phyloP scores from a whole-genome alignment of 495 filamentous ascomycete species.

The Entonaema liquescens region DNA sequence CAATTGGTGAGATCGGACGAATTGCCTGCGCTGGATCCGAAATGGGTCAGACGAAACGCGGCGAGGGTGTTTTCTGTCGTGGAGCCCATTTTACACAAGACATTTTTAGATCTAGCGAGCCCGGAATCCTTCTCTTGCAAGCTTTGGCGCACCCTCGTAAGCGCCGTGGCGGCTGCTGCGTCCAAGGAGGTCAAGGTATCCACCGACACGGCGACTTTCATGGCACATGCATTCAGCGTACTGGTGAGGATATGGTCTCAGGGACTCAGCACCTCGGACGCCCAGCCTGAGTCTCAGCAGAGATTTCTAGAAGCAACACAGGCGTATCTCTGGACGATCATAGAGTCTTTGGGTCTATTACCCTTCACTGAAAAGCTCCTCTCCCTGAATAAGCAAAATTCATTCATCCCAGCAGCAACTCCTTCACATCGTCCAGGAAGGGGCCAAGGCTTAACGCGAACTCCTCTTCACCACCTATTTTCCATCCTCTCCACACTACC shows the following conservation, averaged over 20 bases:
- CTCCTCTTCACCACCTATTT: slow-evolving; percentile 61
- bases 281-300: slow-evolving; percentile 36
- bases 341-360: slow-evolving; percentile 72
- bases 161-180: slow-evolving; percentile 76
- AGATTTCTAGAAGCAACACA: slow-evolving; percentile 68
- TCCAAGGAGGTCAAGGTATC: slow-evolving; percentile 92
- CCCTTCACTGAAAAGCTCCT: slow-evolving; percentile 83
- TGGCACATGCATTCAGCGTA: slow-evolving; percentile 73
- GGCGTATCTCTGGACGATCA: slow-evolving; percentile 67
- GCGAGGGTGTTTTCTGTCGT: slow-evolving; percentile 68
- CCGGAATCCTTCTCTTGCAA: slow-evolving; percentile 58
- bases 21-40: slow-evolving; percentile 79
- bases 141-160: slow-evolving; percentile 76
- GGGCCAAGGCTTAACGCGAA: slow-evolving; percentile 46
- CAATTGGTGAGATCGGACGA: slow-evolving; percentile 70
- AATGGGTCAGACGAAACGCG: slow-evolving; percentile 84
- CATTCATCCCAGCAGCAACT: slow-evolving; percentile 56
- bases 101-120: slow-evolving; percentile 59
- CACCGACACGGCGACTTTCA: slow-evolving; percentile 78
- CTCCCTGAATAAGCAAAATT: slow-evolving; percentile 52
- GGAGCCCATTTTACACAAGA: slow-evolving; percentile 66
- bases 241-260: slow-evolving; percentile 72
- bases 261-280: slow-evolving; percentile 41
- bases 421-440: slow-evolving; percentile 61
- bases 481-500: slow-evolving; percentile 56